phyloP scores from a whole-genome alignment of 2,329 filamentous ascomycete species.

The Elsinoe australis region DNA sequence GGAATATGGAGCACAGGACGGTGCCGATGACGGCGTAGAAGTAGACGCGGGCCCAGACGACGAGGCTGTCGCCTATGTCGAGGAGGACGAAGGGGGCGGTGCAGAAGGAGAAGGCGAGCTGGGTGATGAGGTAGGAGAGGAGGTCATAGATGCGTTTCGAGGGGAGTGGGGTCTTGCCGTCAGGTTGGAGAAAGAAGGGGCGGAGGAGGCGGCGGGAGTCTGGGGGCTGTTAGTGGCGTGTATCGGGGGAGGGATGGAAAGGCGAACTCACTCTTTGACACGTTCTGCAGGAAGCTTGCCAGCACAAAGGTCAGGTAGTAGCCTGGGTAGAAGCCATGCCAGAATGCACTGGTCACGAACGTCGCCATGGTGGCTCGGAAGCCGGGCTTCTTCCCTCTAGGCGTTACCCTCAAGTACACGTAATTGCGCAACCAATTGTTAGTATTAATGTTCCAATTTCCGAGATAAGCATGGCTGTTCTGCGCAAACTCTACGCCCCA shows the following conservation, averaged over 20 bases:
- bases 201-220: constrained; percentile 84
- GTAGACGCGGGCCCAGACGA: constrained; percentile 77
- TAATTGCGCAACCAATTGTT: constrained; percentile 96
- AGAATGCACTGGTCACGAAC: constrained; percentile 88
- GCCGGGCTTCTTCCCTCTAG: constrained; percentile 89
- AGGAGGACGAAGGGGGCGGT: constrained; percentile 82
- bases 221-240: constrained; percentile 32
- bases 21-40: constrained; percentile 75
- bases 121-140: constrained; percentile 65
- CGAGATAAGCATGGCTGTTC: constrained; percentile 86
- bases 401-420: constrained; percentile 89
- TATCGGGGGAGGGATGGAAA: neutral
- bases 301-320: constrained; percentile 90
- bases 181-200: constrained; percentile 81
- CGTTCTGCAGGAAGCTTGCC: constrained; percentile 84
- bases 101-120: constrained; percentile 74
- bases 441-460: constrained; percentile 97
- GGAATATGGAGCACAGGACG: constrained; percentile 59
- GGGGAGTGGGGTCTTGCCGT: constrained; percentile 59
- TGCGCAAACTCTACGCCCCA: constrained; percentile 81
- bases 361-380: constrained; percentile 92
- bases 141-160: constrained; percentile 83
- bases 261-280: constrained; percentile 71
- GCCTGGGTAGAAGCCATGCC: constrained; percentile 96
- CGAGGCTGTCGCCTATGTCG: constrained; percentile 59